Percentiles rank a stretch among this genome's conserved stretches.
These are phyloP conservation scores for Aspergillus conjunctus DNA, from an alignment of 495 filamentous ascomycete genomes.

Conservation along the genomic window DNA sequence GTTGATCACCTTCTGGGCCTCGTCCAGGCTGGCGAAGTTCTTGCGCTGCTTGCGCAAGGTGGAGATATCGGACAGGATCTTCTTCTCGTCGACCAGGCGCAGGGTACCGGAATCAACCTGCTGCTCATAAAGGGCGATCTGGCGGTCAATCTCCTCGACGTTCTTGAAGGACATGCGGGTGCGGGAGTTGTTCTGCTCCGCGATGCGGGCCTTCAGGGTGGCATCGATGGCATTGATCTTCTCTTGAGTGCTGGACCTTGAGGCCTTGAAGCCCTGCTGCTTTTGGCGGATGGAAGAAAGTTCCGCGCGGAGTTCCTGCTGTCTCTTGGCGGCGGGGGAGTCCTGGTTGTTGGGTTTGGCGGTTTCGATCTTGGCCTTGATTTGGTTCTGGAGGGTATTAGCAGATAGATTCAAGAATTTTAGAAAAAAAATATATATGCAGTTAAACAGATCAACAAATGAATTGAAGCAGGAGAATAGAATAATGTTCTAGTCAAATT, in stretches of 20 bases:
- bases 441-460: background rate
- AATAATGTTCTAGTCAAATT: background rate
- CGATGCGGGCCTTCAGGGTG: constrained; percentile 75
- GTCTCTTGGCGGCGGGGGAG: constrained; percentile 70
- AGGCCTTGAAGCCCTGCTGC: constrained; percentile 81
- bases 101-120: constrained; percentile 83
- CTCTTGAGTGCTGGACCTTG: constrained; percentile 72
- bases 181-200: constrained; percentile 81
- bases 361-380: constrained; percentile 81
- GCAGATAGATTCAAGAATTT: constrained; percentile 5
- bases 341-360: constrained; percentile 75
- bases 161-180: constrained; percentile 79
- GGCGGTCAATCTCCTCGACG: constrained; percentile 80
- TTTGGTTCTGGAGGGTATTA: constrained; percentile 61
- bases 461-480: constrained; percentile 1
- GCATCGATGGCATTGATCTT: constrained; percentile 85
- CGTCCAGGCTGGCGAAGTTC: constrained; percentile 80
- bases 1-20: constrained; percentile 80
- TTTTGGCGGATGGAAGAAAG: constrained; percentile 71
- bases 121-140: constrained; percentile 77
- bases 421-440: background rate
- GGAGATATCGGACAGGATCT: constrained; percentile 79
- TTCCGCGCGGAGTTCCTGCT: constrained; percentile 78
- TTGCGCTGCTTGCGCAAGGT: constrained; percentile 85
- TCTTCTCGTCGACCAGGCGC: constrained; percentile 96